These are phyloP conservation scores for Solanum dulcamara DNA, from an alignment of 257 asterid species.

Conservation along the genomic window DNA sequence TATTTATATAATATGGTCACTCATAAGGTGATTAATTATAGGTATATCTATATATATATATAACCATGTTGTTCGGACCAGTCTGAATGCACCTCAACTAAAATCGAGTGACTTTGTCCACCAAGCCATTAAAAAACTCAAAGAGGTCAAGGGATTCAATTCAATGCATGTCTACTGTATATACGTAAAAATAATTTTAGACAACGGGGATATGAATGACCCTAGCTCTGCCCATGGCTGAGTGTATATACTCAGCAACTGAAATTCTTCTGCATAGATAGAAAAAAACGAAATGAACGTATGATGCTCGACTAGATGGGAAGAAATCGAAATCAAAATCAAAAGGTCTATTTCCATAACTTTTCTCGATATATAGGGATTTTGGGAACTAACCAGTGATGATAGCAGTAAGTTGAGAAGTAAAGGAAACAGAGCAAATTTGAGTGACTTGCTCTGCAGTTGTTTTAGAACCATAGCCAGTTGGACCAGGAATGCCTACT, in stretches of 20 bases:
- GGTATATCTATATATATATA: not conserved
- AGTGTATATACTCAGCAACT: too few relatives aligned
- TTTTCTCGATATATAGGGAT: not conserved
- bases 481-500: conserved; percentile 67
- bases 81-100: not conserved
- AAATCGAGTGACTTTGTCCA: too few relatives aligned
- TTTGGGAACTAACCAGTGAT: conserved; percentile 50
- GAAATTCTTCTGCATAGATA: not conserved
- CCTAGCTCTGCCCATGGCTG: too few relatives aligned
- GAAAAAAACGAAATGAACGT: not conserved
- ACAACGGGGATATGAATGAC: too few relatives aligned
- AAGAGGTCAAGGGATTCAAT: too few relatives aligned
- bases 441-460: conserved; percentile 53
- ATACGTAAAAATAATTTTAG: too few relatives aligned
- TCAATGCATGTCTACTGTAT: too few relatives aligned
- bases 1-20: not conserved
- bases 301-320: too few relatives aligned
- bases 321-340: too few relatives aligned
- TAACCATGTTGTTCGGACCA: not conserved
- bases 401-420: conserved; percentile 53
- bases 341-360: not conserved
- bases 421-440: conserved; percentile 6
- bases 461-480: conserved; percentile 73
- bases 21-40: not conserved
- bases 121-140: too few relatives aligned